Evolutionary conservation across 2,329 filamentous ascomycete genomes (phyloP).

Genomic region (Hypoxylon rubiginosum): DNA sequence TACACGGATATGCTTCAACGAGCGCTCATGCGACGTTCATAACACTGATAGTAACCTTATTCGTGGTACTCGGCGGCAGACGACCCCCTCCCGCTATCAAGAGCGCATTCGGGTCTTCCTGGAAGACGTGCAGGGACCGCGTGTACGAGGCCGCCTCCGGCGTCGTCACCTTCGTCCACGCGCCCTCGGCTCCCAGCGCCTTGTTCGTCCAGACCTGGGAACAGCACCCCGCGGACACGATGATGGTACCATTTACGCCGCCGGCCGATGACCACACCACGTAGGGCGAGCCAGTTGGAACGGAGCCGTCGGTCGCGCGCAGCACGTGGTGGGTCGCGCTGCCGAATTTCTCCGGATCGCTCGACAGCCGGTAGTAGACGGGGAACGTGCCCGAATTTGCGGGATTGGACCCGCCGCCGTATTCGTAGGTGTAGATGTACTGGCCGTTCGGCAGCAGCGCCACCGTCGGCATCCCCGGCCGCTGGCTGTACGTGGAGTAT

Average conservation of each 20-base stretch:
- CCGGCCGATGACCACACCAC: constrained; percentile 53
- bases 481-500: constrained; percentile 57
- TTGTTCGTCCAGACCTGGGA: constrained; percentile 51
- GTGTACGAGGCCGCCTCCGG: constrained; percentile 49
- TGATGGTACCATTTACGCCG: constrained; percentile 51
- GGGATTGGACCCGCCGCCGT: constrained; percentile 50
- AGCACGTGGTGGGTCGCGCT: constrained; percentile 43
- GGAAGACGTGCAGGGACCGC: constrained; percentile 46
- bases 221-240: constrained; percentile 52
- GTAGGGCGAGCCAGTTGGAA: constrained; percentile 52
- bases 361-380: constrained; percentile 52
- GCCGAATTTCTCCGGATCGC: constrained; percentile 48
- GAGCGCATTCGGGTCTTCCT: constrained; percentile 43
- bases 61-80: constrained; percentile 58
- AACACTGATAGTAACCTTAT: constrained; percentile 52
- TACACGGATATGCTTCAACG: neutral
- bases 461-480: constrained; percentile 61
- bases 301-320: constrained; percentile 43
- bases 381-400: constrained; percentile 45
- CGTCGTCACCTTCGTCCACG: constrained; percentile 47
- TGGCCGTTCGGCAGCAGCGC: constrained; percentile 69
- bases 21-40: constrained; percentile 24
- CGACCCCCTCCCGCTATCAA: constrained; percentile 56
- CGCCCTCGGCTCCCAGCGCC: constrained; percentile 49
- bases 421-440: constrained; percentile 67